Evolutionary conservation across 2,329 filamentous ascomycete genomes (phyloP).

Genomic region (Spiromastix sp.): DNA sequence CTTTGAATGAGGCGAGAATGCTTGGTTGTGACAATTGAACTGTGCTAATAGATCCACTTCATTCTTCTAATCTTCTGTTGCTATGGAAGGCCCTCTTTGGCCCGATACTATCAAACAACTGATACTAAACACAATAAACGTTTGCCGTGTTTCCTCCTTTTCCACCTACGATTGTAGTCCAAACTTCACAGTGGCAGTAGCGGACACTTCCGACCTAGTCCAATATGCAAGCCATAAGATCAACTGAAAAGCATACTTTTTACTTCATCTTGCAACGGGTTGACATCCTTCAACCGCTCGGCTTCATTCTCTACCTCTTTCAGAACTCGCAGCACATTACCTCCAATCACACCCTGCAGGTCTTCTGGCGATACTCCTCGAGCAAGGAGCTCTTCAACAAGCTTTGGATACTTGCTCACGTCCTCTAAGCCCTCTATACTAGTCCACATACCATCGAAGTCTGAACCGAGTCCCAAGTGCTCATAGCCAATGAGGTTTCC

Average conservation of each 20-base stretch:
- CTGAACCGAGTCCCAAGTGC: slow-evolving; percentile 77
- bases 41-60: too few species aligned
- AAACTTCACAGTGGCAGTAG: too few species aligned
- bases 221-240: too few species aligned
- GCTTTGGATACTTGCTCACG: slow-evolving; percentile 68
- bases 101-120: too few species aligned
- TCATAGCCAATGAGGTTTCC: slow-evolving; percentile 75
- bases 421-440: slow-evolving; percentile 71
- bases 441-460: slow-evolving; percentile 61
- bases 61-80: too few species aligned
- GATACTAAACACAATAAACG: too few species aligned
- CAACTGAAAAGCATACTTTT: not conserved
- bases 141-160: too few species aligned
- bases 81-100: too few species aligned
- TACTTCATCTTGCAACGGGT: slow-evolving; percentile 3
- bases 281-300: slow-evolving; percentile 1
- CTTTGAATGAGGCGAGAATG: too few species aligned
- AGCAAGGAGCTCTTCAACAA: slow-evolving; percentile 64
- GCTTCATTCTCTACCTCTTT: slow-evolving; percentile 54
- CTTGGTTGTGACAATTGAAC: too few species aligned
- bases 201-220: too few species aligned
- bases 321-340: slow-evolving; percentile 80
- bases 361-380: slow-evolving; percentile 66
- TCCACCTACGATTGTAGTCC: too few species aligned
- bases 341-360: slow-evolving; percentile 63